Evolutionary conservation across 805 yeast genomes (phyloP), one percentile per base, ranked within the genome.

Genomic region (Maudiozyma bulderi): DNA sequence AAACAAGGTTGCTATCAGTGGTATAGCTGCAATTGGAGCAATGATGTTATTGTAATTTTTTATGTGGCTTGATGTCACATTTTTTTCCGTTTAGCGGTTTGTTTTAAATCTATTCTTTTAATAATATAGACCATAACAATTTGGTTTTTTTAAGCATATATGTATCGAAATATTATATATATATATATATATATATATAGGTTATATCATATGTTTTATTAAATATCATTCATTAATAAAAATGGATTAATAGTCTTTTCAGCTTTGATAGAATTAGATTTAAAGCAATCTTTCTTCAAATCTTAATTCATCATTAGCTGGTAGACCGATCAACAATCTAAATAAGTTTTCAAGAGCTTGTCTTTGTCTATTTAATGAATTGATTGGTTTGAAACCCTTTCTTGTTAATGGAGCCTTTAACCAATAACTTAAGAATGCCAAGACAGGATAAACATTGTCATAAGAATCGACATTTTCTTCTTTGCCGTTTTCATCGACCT

Each of bases 351-450:
- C 98, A 56, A 90, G 73, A 46, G 95, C 96, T 59, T 82, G 77
- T 65, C 96, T 84, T 75, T 91, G 98, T 72, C 90, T 91, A 79
- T 88, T 91, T 66, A 90, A 77, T 30, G 97, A 96, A 62, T 90
- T 90, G 61, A 90, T 86, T 33, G 96, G 83, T 65, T 86, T 84
- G 71, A 75, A 86, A 5, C 96, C 96, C 45, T 88, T 86, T 71
- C 91, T 86, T 45, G 95, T 82, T 59, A 90, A 78, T 55, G 98
- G 98, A 2, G 97, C 97, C 75, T 90, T 90, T 65, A 91, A 81
- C 97, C 97, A 90, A 73, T 90, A 90, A 63, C 90, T 80, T 68
- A 90, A 76, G 67, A 89, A 85, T 14, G 95, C 80, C 65, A 91
- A 75, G 45, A 91, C 90, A 28, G 95, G 80, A 71, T 90, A 88